Evolutionary conservation across 2,329 filamentous ascomycete genomes (phyloP).

Genomic region (Lasiodiplodia hormozganensis): DNA sequence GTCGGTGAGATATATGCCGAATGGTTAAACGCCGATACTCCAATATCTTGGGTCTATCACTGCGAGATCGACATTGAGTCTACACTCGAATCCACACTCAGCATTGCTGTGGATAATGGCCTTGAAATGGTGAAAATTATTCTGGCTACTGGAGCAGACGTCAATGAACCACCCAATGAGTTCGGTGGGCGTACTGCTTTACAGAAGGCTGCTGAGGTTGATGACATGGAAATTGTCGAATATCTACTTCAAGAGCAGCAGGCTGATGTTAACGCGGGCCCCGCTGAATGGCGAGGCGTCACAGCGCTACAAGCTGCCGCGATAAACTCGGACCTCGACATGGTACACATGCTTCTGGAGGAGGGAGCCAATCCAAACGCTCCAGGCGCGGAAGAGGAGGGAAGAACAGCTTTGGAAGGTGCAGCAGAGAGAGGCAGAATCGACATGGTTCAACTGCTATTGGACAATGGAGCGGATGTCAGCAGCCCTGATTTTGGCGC

Average conservation of each 20-base stretch:
- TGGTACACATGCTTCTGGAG: constrained; percentile 33
- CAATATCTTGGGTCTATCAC: too few relatives aligned
- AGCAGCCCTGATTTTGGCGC: too few relatives aligned
- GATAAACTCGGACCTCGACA: constrained; percentile 36
- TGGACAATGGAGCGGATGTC: constrained; percentile 34
- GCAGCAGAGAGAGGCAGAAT: constrained; percentile 41
- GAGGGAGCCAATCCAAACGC: constrained; percentile 36
- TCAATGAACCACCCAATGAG: too few relatives aligned
- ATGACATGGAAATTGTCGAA: too few relatives aligned
- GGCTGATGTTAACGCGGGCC: constrained; percentile 28
- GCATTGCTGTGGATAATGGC: too few relatives aligned
- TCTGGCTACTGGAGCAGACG: too few relatives aligned
- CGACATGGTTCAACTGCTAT: constrained; percentile 41
- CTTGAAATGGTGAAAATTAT: too few relatives aligned
- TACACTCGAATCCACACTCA: too few relatives aligned
- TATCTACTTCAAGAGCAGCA: neutral
- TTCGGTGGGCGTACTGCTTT: too few relatives aligned
- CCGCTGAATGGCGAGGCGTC: constrained; percentile 29
- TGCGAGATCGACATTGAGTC: too few relatives aligned
- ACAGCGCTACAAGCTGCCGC: constrained; percentile 41
- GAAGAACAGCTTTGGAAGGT: constrained; percentile 39
- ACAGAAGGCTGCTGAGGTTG: too few relatives aligned
- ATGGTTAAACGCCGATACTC: accelerated
- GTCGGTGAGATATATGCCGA: too few relatives aligned
- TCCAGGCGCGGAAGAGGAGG: constrained; percentile 30